Evolutionary conservation across 1,284 basidiomycete genomes (phyloP), one percentile per base, ranked within the genome.

Genomic region (Laetiporus sulphureus): DNA sequence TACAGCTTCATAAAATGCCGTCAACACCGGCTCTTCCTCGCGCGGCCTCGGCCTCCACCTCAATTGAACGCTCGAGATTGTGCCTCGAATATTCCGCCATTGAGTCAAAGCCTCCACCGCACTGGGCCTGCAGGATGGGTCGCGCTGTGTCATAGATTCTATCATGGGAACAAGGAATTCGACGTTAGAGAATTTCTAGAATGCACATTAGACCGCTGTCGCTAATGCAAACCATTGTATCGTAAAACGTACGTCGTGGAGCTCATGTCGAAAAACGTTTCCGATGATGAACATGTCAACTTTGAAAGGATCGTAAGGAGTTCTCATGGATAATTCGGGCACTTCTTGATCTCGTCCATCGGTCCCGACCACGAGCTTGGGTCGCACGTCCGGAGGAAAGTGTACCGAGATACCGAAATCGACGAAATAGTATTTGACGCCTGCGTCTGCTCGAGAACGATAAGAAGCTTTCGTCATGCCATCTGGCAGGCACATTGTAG

Each of bases 291-390:
- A 62, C 8, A 63, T 46, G 32, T 59, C 58, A 3, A 53, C 45
- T 34, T 58, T 57, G 53, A 62, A 62, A 3, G 60, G 58, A 34
- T 63, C 60, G 34, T 63, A 59, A 0, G 58, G 56, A 1, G 49
- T 38, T 0, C 32, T 31, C 1, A 40, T 19, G 1, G 52, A 58
- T 0, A 61, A 41, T 32, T 62, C 59, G 0, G 61, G 60, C 3
- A 52, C 52, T 2, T 55, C 50, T 16, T 43, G 36, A 15, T 61
- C 59, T 2, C 50, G 37, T 1, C 54, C 59, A 4, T 38, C 16
- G 1, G 4, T 19, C 1, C 53, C 58, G 3, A 47, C 10, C 1
- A 53, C 56, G 2, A 50, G 38, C 10, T 32, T 35, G 6, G 4
- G 20, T 4, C 38, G 30, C 6, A 23, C 31, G 20, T 40, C 38